Base-by-base conservation (phyloP, 306 rosid species). In the Trichosanthes cucumerina region DNA sequence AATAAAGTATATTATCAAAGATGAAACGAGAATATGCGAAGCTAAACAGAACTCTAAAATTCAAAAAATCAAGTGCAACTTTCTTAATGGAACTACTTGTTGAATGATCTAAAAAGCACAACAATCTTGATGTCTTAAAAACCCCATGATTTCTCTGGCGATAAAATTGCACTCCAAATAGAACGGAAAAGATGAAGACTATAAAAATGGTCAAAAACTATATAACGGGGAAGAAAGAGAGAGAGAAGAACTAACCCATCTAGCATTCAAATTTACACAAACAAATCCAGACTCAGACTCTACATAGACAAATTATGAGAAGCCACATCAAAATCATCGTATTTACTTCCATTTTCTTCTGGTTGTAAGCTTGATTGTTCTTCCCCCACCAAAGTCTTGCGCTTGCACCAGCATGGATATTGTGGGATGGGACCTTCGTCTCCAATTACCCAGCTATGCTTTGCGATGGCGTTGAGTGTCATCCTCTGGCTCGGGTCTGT, bases 321-420 rank as follows among this genome's bases (percentile, higher is more conserved):
- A 56, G 65, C 78, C 79, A 59, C 86, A 81, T 77, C 84, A 53
- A 71, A 66, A 80, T 76, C 69, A 49, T 76, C 52, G 18, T 75
- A 52, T 82, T 83, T 77, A 86, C 23, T 86, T 80, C 80, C 82
- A 63, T 41, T 66, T 79, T 66, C 81, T 79, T 38, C 81, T 3
- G 52, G 33, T 64, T 78, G 38, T 26, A 78, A 49, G 59, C 84
- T 59, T 71, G 70, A 44, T 12, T 72, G 52, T 62, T 90, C 89
- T 81, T 88, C 90, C 21, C 39, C 80, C 52, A 52, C 63, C 73
- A 59, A 36, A 66, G 83, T 79, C 81, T 80, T 87, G 76, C 93
- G 90, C 82, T 89, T 86, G 88, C 98, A 94, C 97, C 95, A 94
- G 80, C 98, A 94, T 66, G 58, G 80, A 81, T 87, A 87, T 81